These are phyloP conservation scores for Bruguiera parviflora DNA, from an alignment of 345 rosid species.

Conservation along the genomic window DNA sequence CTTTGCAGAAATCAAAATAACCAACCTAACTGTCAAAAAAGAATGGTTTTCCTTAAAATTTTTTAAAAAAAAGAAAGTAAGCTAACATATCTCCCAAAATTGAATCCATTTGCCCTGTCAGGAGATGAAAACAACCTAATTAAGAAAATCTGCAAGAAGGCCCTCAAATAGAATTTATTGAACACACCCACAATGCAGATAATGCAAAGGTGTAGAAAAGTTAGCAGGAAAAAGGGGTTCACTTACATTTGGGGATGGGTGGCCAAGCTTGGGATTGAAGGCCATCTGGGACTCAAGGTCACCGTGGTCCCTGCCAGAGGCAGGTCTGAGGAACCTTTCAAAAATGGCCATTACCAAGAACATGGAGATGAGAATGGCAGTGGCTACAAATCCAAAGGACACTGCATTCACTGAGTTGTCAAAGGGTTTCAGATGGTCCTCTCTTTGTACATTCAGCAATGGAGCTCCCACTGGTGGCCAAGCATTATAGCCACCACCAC, in stretches of 20 bases:
- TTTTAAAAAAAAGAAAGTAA: not conserved
- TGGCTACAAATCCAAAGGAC: constrained; percentile 80
- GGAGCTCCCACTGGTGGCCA: constrained; percentile 85
- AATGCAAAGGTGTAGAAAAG: not conserved
- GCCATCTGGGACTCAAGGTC: constrained; percentile 61
- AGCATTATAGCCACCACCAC: constrained; percentile 11
- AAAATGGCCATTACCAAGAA: constrained; percentile 81
- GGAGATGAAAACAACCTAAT: not conserved
- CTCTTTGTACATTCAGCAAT: constrained; percentile 39
- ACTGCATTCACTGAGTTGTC: constrained; percentile 83
- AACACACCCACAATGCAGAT: not conserved
- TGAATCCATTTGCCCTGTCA: constrained; percentile 3
- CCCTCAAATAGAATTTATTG: not conserved
- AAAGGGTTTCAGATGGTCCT: constrained; percentile 55
- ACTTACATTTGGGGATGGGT: constrained; percentile 69
- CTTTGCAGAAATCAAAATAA: constrained; percentile 20
- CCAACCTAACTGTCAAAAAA: constrained; percentile 16
- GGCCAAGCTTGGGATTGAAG: constrained; percentile 55
- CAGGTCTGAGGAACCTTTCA: constrained; percentile 55
- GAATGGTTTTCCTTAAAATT: too few species aligned
- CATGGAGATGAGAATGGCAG: constrained; percentile 77
- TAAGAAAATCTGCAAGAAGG: too few species aligned
- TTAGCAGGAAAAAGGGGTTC: not conserved
- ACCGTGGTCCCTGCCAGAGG: constrained; percentile 15
- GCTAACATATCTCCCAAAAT: not conserved